Base-by-base conservation (phyloP, 768 basidiomycete species). In the Pleurotus eryngii region DNA sequence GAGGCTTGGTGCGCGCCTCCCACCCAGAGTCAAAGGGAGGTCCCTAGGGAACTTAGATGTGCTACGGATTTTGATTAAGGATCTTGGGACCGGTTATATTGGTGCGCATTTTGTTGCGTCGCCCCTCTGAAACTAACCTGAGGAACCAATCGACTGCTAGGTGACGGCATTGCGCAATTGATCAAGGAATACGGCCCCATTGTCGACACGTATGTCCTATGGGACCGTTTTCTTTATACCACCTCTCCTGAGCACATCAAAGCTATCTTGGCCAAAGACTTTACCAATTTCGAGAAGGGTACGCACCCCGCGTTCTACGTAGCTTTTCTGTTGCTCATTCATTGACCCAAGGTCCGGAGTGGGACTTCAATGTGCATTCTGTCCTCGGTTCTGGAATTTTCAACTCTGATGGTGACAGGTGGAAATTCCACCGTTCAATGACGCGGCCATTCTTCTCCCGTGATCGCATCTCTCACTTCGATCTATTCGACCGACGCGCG, bases 351-450 rank as follows among this genome's bases (percentile, higher is more conserved):
- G 54, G 43, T 15, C 22, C 26, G 37, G 14, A 39, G 77, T 84
- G 67, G 17, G 18, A n/a, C n/a, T n/a, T n/a, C n/a, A 71, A 70
- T 15, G 75, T 81, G 74, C 67, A 68, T 3, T 73, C 76, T 1
- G 74, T 87, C 3, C 68, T 87, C 15, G 87, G 87, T 0, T 76
- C 76, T 9, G 87, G 87, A 0, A 82, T 88, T 3, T 89, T 89
- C 66, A 87, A 88, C 60, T 81, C 83, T 11, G 85, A 87, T 55
- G 85, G 85, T 78, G 84, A 86, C 1, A 76, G 79, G 72, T 82
- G 81, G 81, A 81, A 78, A 64, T 85, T 85, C 61, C 84, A 86
- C 61, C 79, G 84, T 17, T 78, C 78, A 4, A 84, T 85, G 67
- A 81, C 83, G 0, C 78, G 86, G 0, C 84, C 86, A 1, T 83